Evolutionary conservation across 345 rosid genomes (phyloP).

Genomic region (Eucalyptus curtisii): DNA sequence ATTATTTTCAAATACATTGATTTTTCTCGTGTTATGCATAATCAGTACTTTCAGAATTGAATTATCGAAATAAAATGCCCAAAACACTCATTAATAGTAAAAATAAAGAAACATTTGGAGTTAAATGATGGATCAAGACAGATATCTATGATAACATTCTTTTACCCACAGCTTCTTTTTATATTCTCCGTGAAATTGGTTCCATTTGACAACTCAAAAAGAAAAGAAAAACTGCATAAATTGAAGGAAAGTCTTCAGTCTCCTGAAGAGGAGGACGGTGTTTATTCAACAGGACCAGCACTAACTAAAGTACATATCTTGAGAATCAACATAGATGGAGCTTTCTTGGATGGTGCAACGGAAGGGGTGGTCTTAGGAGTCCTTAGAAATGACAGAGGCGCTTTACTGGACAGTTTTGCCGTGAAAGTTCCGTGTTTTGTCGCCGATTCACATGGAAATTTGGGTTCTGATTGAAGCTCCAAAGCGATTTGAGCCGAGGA

Average conservation of each 20-base stretch:
- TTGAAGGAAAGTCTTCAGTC: not conserved
- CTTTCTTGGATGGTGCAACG: not conserved
- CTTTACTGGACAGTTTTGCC: fast-evolving
- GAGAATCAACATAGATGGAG: not conserved
- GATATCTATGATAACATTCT: not conserved
- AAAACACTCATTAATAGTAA: not conserved
- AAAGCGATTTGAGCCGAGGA: not conserved
- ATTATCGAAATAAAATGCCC: not conserved
- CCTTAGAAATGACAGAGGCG: not conserved
- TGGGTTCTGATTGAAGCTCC: not conserved
- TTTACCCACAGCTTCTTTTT: not conserved
- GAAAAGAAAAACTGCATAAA: not conserved
- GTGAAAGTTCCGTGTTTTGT: not conserved
- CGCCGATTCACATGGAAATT: not conserved
- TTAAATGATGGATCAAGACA: not conserved
- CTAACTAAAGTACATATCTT: too few relatives aligned
- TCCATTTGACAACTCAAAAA: not conserved
- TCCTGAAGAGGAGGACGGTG: not conserved
- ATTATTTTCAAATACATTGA: not conserved
- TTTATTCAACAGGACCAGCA: not conserved
- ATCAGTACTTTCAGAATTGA: not conserved
- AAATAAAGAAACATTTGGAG: not conserved
- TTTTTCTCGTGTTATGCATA: not conserved
- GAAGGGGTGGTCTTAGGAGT: not conserved
- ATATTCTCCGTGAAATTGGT: not conserved